Percentiles rank a stretch among this genome's conserved stretches.
These are phyloP conservation scores for Fusarium udum DNA, from an alignment of 2,329 filamentous ascomycete species.

Conservation along the genomic window DNA sequence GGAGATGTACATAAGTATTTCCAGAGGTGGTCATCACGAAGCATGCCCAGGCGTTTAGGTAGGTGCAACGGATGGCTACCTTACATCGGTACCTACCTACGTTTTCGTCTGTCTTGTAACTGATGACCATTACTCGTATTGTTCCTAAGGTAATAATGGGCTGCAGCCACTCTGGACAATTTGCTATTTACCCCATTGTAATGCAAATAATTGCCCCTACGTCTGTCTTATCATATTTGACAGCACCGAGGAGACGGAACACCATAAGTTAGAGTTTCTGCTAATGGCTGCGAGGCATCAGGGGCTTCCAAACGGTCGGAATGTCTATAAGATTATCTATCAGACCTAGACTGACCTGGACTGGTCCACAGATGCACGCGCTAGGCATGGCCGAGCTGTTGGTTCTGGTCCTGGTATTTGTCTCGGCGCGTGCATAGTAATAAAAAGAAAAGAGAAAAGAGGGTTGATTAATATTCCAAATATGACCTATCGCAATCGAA, in stretches of 20 bases:
- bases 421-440: constrained; percentile 3
- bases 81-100: neutral
- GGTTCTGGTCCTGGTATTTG: constrained; percentile 12
- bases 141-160: neutral
- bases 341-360: neutral
- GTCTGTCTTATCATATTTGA: neutral
- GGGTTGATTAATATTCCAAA: constrained; percentile 28
- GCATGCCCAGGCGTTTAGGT: neutral
- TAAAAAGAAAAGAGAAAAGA: constrained; percentile 13
- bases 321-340: constrained; percentile 1
- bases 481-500: constrained; percentile 29
- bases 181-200: neutral
- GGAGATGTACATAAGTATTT: neutral
- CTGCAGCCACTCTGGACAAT: neutral
- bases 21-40: neutral
- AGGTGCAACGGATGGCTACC: neutral
- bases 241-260: constrained; percentile 6
- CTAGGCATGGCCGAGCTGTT: constrained; percentile 24
- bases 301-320: constrained; percentile 19
- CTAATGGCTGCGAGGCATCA: neutral
- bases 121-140: neutral
- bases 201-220: neutral
- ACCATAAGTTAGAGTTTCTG: neutral
- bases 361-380: neutral
- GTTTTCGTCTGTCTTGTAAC: neutral